Conservation (phyloP, 306 rosid genomes). For the Pueraria montana region DNA sequence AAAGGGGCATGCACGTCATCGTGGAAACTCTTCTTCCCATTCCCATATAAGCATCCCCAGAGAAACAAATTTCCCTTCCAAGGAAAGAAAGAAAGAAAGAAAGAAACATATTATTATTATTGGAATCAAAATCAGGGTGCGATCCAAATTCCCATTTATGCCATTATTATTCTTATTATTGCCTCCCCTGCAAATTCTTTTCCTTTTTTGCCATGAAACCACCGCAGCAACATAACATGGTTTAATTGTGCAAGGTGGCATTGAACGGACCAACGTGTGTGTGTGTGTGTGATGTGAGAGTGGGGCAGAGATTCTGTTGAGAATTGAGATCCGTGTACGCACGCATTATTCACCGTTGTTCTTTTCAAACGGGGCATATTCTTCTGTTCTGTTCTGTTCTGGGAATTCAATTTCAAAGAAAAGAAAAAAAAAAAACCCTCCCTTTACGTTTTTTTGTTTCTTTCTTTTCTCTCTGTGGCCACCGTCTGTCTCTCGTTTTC, state of each 20-base stretch:
- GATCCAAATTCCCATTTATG: not conserved
- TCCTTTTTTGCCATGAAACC: not conserved
- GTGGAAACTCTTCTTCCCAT: not conserved
- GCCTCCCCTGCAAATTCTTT: not conserved
- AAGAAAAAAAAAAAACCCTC: not conserved
- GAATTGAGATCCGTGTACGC: constrained; percentile 10
- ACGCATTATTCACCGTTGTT: not conserved
- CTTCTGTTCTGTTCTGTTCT: not conserved
- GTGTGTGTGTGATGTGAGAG: not conserved
- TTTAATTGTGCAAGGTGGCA: not conserved
- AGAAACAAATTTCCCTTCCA: not conserved
- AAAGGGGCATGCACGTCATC: constrained; percentile 36
- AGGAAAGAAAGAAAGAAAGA: constrained; percentile 10
- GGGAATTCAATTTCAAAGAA: not conserved
- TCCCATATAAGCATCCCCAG: not conserved
- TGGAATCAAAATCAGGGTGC: not conserved
- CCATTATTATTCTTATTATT: not conserved
- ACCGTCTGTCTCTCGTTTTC: not conserved
- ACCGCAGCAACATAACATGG: not conserved
- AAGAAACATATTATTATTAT: not conserved
- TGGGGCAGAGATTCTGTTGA: constrained; percentile 7
- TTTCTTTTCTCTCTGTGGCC: not conserved
- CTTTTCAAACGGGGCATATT: constrained; percentile 12
- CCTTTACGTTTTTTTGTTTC: not conserved
- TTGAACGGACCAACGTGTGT: not conserved